Base-by-base conservation (phyloP, 208 protist genomes). In the Endotrypanum monterogeii region DNA sequence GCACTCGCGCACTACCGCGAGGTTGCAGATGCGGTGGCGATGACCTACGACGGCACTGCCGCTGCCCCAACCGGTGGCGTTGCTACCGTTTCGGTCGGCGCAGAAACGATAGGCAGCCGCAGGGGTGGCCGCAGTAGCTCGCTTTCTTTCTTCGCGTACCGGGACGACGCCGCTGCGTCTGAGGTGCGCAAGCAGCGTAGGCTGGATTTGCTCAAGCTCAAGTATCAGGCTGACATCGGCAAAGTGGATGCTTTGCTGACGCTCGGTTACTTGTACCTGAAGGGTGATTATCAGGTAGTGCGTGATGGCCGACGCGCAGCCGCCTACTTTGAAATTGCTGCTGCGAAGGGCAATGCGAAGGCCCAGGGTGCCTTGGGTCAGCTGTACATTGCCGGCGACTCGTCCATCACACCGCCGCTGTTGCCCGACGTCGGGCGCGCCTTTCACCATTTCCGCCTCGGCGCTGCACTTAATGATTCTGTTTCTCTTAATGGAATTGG, bases 401-500 rank as follows among this genome's bases (percentile, higher is more conserved):
- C 56, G 25, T 62, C 63, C 28, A 78, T 85, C 5, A 37, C 23
- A 5, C 85, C 82, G 48, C 83, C 83, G 25, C 57, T 95, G 55
- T 70, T 41, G 55, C 77, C 71, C 18, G 87, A 98, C 82, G 69
- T 91, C 48, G 71, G 41, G 4, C 79, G 71, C 25, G 93, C 93
- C 2, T 56, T 74, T 39, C 61, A 79, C 58, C 91, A 94, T 80
- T 97, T 96, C 80, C 67, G 48, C 37, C 32, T 88, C 32, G 92
- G 91, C 51, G 79, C 75, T n/a, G 46, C 52, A 11, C 69, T 63
- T 63, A 52, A 77, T 2, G 88, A 97, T 68, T 56, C 84, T 2
- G 52, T 83, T 8, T 87, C 90, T 1, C 69, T 89, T 7, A 96
- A 97, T 67, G 95, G 93, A 8, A 65, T 98, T 12, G 95, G 93